Evolutionary conservation across 768 basidiomycete genomes (phyloP).

Genomic region (Rhizopogon salebrosus): DNA sequence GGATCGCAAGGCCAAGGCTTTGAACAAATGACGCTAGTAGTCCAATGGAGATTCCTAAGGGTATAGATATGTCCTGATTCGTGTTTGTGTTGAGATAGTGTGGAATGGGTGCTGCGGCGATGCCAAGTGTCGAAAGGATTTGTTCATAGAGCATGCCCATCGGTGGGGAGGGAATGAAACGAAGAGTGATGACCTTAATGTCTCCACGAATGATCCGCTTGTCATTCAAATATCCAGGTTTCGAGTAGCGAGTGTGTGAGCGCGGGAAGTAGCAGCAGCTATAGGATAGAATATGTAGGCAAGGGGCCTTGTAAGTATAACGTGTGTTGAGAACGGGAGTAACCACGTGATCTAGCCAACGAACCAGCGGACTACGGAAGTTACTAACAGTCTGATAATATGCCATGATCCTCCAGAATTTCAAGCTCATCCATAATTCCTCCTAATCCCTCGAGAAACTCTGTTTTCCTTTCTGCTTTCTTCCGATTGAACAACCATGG

Average conservation of each 20-base stretch:
- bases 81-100: not conserved
- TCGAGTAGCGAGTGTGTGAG: not conserved
- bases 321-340: no score
- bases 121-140: not conserved
- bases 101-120: not conserved
- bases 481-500: slow-evolving; percentile 73
- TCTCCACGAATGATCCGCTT: not conserved
- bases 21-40: slow-evolving; percentile 86
- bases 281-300: not conserved
- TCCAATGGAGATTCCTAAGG: slow-evolving; percentile 49
- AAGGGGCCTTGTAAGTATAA: not conserved
- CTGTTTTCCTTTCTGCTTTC: slow-evolving; percentile 43
- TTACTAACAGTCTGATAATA: no score
- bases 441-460: slow-evolving; percentile 24
- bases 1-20: slow-evolving; percentile 85
- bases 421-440: slow-evolving; percentile 26
- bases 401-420: not conserved
- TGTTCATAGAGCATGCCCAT: not conserved
- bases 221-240: not conserved
- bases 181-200: not conserved
- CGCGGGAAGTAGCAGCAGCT: not conserved
- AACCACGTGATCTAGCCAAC: no score
- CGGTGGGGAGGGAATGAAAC: not conserved
- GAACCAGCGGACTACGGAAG: no score
- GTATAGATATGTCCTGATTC: slow-evolving; percentile 31